Evolutionary conservation across 1,284 basidiomycete species (phyloP), one percentile per base, ranked within the genome.

Genomic region (Meripilus lineatus): DNA sequence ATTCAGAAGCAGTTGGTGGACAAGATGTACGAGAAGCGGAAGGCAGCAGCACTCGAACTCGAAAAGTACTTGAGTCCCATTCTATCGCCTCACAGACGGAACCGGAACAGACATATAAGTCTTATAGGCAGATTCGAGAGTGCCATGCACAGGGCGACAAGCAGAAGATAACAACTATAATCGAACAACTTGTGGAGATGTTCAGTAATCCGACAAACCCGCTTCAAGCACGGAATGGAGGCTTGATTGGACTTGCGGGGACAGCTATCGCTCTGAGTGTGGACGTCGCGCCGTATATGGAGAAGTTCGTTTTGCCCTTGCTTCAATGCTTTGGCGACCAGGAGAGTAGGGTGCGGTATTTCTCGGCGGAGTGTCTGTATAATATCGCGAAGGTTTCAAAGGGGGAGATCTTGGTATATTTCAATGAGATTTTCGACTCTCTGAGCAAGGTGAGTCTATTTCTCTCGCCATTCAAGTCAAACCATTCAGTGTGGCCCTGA

Each of bases 331-430:
- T 99, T 65, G 81, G 84, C 50, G 96, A 99, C 64, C 78, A 88
- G 3, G 96, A 99, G 71, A 93, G 91, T 65, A 81, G 93, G 61
- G 92, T 99, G 51, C 80, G 95, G 38, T 96, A 96, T 66, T 96
- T 94, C 71, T 95, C 95, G 5, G 95, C 93, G 48, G 95, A 99
- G 64, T 94, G 92, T 61, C 73, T 99, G 58, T 99, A 99, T 72
- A 99, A 99, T 68, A 96, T 99, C 46, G 88, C 89, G 26, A 97
- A 99, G 67, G 94, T 98, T 5, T 96, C 93, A 45, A 97, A 97
- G 62, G 95, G 95, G 28, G 95, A 98, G 67, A 88, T 98, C 32
- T 70, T 99, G 49, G 84, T 97, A 17, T 97, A 95, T 64, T 99
- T 99, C 69, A 99, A 99, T 61, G 91, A 95, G 48, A 92, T 97